These are phyloP conservation scores for Penicillium lagena DNA, from an alignment of 495 filamentous ascomycete species.

Conservation along the genomic window DNA sequence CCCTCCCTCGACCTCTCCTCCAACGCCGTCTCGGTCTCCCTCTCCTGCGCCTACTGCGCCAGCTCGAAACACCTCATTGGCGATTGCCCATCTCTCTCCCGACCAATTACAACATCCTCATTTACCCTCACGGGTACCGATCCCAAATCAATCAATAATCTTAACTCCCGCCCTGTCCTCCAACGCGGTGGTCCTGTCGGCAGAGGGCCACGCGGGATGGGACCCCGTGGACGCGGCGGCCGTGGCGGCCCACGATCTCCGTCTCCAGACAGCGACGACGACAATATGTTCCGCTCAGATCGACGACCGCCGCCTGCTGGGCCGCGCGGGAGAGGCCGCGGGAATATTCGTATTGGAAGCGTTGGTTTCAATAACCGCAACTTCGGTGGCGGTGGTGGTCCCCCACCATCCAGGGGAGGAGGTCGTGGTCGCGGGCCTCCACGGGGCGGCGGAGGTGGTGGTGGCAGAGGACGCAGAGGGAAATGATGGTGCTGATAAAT, in stretches of 20 bases:
- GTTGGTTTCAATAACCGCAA: not conserved
- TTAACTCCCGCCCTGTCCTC: conserved; percentile 14
- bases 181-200: conserved; percentile 1
- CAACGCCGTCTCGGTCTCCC: conserved; percentile 25
- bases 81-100: conserved; percentile 33
- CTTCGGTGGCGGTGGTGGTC: conserved; percentile 9
- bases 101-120: conserved; percentile 18
- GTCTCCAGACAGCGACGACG: conserved; percentile 4
- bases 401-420: not conserved
- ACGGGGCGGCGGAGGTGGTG: conserved; percentile 14
- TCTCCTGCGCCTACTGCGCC: conserved; percentile 44
- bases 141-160: conserved; percentile 28
- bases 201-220: not conserved
- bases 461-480: conserved; percentile 9
- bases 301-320: conserved; percentile 11
- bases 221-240: not conserved
- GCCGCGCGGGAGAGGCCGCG: conserved; percentile 15
- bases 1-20: conserved; percentile 15
- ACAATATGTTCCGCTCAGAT: conserved; percentile 9
- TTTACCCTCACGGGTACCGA: conserved; percentile 32
- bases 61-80: conserved; percentile 40
- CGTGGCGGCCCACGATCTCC: not conserved
- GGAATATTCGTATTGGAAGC: conserved; percentile 21
- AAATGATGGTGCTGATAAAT: conserved; percentile 2
- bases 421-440: conserved; percentile 3